These are phyloP conservation scores for Purpureocillium lavendulum DNA, from an alignment of 2,329 filamentous ascomycete species.

Conservation along the genomic window DNA sequence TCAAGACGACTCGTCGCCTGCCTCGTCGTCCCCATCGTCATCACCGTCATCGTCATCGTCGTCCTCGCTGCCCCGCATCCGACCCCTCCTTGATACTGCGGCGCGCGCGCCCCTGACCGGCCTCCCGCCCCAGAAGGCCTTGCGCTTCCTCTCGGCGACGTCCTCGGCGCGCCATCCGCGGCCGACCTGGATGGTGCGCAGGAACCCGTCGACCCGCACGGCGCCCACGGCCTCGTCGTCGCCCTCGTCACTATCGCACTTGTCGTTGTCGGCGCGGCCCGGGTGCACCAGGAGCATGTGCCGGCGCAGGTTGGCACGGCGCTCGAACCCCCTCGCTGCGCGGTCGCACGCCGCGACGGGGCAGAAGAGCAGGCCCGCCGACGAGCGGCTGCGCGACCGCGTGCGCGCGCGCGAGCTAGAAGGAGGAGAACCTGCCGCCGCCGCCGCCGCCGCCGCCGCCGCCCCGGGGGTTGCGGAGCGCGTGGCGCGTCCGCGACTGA, in stretches of 20 bases:
- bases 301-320: conserved; percentile 25
- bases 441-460: conserved; percentile 6
- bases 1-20: conserved; percentile 5
- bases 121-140: conserved; percentile 14
- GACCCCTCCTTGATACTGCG: not conserved
- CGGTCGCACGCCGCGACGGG: conserved; percentile 28
- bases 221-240: conserved; percentile 51
- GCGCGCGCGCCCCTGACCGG: not conserved
- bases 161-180: conserved; percentile 39
- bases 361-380: conserved; percentile 26
- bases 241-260: conserved; percentile 38
- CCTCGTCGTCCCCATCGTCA: not conserved
- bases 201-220: conserved; percentile 61
- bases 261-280: conserved; percentile 23
- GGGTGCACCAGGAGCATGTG: conserved; percentile 30
- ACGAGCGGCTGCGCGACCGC: conserved; percentile 18
- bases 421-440: conserved; percentile 17
- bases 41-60: conserved; percentile 5
- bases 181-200: conserved; percentile 44
- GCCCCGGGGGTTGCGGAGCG: no score
- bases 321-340: conserved; percentile 24
- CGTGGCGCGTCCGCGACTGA: conserved; percentile 3
- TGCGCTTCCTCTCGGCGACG: conserved; percentile 16
- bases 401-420: no score
- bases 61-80: conserved; percentile 1